Evolutionary conservation across 257 asterid genomes (phyloP).

Genomic region (Haberlea rhodopensis): DNA sequence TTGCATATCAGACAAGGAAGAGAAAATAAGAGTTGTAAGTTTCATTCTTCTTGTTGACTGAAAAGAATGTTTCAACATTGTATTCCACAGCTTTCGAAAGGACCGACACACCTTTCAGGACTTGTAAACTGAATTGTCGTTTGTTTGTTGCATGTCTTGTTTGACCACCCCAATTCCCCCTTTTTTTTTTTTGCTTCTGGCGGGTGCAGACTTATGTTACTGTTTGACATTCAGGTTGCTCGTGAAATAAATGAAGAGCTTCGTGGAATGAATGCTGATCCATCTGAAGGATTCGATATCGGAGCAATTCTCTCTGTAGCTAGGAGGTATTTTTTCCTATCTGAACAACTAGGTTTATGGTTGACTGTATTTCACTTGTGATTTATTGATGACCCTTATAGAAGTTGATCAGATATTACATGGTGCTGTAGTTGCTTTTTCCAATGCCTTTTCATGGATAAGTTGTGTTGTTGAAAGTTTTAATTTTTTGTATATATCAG

Average conservation of each 20-base stretch:
- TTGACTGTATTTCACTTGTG: constrained; percentile 16
- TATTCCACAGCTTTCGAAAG: neutral
- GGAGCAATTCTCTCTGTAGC: constrained; percentile 87
- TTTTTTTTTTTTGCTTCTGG: neutral
- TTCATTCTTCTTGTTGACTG: constrained; percentile 12
- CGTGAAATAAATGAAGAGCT: constrained; percentile 98
- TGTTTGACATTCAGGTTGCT: constrained; percentile 62
- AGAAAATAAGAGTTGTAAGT: constrained; percentile 93
- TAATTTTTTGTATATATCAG: constrained; percentile 37
- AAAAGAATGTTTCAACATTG: constrained; percentile 17
- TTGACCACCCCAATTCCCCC: constrained; percentile 1
- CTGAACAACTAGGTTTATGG: constrained; percentile 13
- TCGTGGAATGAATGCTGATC: constrained; percentile 76
- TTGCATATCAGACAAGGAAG: constrained; percentile 98
- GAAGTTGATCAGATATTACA: constrained; percentile 2
- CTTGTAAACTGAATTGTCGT: neutral
- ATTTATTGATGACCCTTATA: constrained; percentile 15
- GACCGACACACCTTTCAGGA: neutral
- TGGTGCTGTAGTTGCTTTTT: constrained; percentile 16
- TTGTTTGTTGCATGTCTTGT: constrained; percentile 5
- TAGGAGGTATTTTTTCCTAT: constrained; percentile 57
- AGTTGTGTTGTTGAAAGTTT: constrained; percentile 1
- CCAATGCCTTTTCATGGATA: constrained; percentile 5
- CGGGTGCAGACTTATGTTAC: neutral
- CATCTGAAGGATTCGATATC: constrained; percentile 85